Evolutionary conservation across 2,329 filamentous ascomycete species (phyloP).

Genomic region (Nemania diffusa): DNA sequence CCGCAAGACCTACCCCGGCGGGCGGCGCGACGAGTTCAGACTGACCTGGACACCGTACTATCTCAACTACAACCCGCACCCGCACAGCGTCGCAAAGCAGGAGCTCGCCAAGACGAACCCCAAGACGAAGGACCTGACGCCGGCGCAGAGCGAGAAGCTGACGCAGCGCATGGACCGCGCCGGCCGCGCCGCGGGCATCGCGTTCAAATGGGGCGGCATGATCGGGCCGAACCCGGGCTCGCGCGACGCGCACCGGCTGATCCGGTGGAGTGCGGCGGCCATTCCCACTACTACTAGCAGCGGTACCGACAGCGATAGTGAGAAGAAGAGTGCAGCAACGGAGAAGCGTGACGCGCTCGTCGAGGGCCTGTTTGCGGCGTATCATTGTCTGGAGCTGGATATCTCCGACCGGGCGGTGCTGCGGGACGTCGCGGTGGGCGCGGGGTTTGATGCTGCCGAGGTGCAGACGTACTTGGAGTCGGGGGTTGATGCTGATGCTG

Average conservation of each 20-base stretch:
- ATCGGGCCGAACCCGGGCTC: neutral
- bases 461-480: neutral
- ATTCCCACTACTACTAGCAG: neutral
- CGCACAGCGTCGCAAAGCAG: neutral
- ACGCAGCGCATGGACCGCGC: neutral
- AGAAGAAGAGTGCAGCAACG: neutral
- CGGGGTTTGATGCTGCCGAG: neutral
- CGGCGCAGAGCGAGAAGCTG: neutral
- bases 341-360: neutral
- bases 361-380: neutral
- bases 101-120: neutral
- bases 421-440: neutral
- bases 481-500: neutral
- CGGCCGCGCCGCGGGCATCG: neutral
- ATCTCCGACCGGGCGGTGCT: neutral
- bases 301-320: neutral
- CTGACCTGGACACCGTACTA: neutral
- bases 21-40: neutral
- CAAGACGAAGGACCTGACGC: neutral
- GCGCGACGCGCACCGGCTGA: neutral
- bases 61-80: neutral
- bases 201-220: neutral
- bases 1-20: neutral
- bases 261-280: neutral
- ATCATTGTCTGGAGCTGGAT: neutral